These are phyloP conservation scores for Botrytis paeoniae DNA, from an alignment of 2,329 filamentous ascomycete genomes.

Conservation along the genomic window DNA sequence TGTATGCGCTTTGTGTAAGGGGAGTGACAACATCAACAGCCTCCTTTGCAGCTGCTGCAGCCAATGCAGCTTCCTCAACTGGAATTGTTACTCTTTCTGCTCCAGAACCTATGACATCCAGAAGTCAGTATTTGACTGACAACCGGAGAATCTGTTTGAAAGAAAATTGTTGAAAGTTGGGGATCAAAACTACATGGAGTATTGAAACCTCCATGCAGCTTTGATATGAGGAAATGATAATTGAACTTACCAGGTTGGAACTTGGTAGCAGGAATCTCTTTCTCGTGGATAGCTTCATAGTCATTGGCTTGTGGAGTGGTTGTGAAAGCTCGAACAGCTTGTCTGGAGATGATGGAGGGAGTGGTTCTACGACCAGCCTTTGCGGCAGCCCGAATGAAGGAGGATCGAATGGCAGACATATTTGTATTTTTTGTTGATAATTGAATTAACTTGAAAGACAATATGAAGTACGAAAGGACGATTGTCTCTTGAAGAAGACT, in stretches of 20 bases:
- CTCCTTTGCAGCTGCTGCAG: constrained; percentile 16
- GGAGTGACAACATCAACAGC: constrained; percentile 39
- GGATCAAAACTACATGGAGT: not conserved
- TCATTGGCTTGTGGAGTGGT: constrained; percentile 26
- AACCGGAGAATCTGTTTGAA: not conserved
- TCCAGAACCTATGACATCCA: constrained; percentile 9
- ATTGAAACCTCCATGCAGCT: not conserved
- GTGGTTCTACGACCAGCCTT: constrained; percentile 16
- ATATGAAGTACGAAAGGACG: not conserved
- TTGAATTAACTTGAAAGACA: not conserved
- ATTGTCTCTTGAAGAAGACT: not conserved
- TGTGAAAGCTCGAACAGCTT: constrained; percentile 30
- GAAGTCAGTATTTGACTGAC: not conserved
- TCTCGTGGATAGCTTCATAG: constrained; percentile 33
- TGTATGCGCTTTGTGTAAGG: constrained; percentile 52
- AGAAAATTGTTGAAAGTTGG: not conserved
- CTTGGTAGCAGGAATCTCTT: constrained; percentile 29
- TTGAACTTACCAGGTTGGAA: constrained; percentile 12
- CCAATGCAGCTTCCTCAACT: constrained; percentile 27
- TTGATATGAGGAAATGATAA: not conserved
- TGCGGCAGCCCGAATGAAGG: constrained; percentile 9
- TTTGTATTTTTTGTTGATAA: not conserved
- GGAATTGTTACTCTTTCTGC: constrained; percentile 30
- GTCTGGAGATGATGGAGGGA: constrained; percentile 18
- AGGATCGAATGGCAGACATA: constrained; percentile 16